Percentiles rank a stretch among this genome's conserved stretches.
phyloP scores from a whole-genome alignment of 2,329 filamentous ascomycete genomes.

The Fusarium proliferatum region DNA sequence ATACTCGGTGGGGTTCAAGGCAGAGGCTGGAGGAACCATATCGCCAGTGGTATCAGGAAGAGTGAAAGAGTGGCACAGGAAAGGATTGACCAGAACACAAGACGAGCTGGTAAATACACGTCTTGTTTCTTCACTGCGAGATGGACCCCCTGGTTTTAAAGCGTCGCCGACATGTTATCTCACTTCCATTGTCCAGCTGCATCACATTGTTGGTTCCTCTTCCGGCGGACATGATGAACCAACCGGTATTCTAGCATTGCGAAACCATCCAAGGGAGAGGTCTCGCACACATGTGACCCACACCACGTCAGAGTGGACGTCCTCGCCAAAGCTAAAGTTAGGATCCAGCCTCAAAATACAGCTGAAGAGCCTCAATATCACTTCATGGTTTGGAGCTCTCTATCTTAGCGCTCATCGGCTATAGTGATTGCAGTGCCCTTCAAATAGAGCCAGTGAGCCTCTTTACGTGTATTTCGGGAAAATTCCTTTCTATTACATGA shows the following conservation, averaged over 20 bases:
- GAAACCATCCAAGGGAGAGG: not conserved
- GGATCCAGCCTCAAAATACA: not conserved
- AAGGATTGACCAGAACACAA: not conserved
- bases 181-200: not conserved
- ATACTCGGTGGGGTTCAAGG: not conserved
- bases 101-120: not conserved
- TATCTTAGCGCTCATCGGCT: not conserved
- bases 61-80: not conserved
- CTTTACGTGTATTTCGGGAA: not conserved
- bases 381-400: not conserved
- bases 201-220: not conserved
- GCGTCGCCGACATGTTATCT: not conserved
- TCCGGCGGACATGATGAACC: not conserved
- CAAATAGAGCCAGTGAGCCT: not conserved
- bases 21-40: not conserved
- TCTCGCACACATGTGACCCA: not conserved
- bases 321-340: not conserved
- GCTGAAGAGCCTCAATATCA: not conserved
- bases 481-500: not conserved
- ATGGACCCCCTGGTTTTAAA: not conserved
- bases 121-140: not conserved
- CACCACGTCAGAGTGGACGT: not conserved
- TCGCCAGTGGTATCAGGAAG: not conserved
- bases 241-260: not conserved
- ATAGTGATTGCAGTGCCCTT: not conserved